phyloP scores from a whole-genome alignment of 371 early-diverging fungal genomes.

The Fennellomyces sp. region DNA sequence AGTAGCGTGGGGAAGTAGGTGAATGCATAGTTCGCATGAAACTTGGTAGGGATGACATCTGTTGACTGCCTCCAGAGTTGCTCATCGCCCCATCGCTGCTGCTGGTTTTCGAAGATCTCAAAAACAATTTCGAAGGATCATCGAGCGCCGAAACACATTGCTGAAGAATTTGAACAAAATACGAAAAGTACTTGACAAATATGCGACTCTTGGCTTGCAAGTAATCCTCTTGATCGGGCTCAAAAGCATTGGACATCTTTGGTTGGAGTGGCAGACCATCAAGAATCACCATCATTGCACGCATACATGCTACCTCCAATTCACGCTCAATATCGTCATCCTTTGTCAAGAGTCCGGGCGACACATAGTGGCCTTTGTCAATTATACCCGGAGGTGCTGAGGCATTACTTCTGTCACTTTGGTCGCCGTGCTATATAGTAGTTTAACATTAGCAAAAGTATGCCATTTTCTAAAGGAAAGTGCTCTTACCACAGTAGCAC shows the following conservation, averaged over 20 bases:
- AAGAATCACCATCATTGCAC: constrained; percentile 76
- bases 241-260: background rate
- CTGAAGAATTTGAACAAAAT: constrained; percentile 1
- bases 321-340: constrained; percentile 50
- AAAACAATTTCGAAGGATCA: background rate
- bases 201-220: background rate
- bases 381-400: background rate
- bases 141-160: constrained; percentile 1
- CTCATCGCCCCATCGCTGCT: background rate
- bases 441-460: no score
- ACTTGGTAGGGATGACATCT: no score
- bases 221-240: background rate
- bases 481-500: background rate
- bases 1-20: background rate
- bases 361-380: background rate
- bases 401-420: no score
- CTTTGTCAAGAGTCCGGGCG: background rate
- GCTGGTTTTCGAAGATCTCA: background rate
- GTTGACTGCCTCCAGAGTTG: no score
- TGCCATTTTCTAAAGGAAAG: no score
- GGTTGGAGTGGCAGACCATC: constrained; percentile 82
- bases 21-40: background rate
- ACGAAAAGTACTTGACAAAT: background rate
- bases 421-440: no score
- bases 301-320: constrained; percentile 78